Evolutionary conservation across 768 basidiomycete species (phyloP).

Genomic region (Tephrocybe sp.): DNA sequence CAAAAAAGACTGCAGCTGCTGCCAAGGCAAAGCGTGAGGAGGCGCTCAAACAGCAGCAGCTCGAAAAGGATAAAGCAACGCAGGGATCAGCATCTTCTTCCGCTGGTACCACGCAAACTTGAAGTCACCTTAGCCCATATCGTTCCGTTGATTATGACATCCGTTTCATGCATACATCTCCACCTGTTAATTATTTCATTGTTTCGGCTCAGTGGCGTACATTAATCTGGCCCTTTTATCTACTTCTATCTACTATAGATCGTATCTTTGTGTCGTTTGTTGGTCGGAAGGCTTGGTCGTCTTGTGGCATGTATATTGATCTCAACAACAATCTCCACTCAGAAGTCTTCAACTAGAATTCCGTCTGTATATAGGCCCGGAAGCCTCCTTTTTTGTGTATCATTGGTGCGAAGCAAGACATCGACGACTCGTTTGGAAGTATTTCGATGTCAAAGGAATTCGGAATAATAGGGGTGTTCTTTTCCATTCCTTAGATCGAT

Average conservation of each 20-base stretch:
- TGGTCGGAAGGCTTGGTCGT: too few species aligned
- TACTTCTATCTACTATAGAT: slow-evolving; percentile 3
- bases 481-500: too few species aligned
- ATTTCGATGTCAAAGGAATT: too few species aligned
- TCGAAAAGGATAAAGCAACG: slow-evolving; percentile 21
- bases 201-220: background rate
- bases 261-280: too few species aligned
- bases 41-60: slow-evolving; percentile 28
- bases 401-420: too few species aligned
- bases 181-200: background rate
- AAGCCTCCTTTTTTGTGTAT: too few species aligned
- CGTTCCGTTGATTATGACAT: background rate
- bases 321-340: too few species aligned
- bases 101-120: slow-evolving; percentile 9
- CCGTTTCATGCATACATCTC: slow-evolving; percentile 6
- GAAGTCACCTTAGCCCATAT: background rate
- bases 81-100: slow-evolving; percentile 7
- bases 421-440: too few species aligned
- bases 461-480: too few species aligned
- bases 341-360: too few species aligned
- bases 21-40: slow-evolving; percentile 40
- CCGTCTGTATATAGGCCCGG: too few species aligned
- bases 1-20: slow-evolving; percentile 43
- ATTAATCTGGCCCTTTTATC: background rate
- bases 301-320: background rate